Percentiles rank a stretch among this genome's conserved stretches.
phyloP scores from a whole-genome alignment of 768 basidiomycete species.

The Pulveroboletus sp. region DNA sequence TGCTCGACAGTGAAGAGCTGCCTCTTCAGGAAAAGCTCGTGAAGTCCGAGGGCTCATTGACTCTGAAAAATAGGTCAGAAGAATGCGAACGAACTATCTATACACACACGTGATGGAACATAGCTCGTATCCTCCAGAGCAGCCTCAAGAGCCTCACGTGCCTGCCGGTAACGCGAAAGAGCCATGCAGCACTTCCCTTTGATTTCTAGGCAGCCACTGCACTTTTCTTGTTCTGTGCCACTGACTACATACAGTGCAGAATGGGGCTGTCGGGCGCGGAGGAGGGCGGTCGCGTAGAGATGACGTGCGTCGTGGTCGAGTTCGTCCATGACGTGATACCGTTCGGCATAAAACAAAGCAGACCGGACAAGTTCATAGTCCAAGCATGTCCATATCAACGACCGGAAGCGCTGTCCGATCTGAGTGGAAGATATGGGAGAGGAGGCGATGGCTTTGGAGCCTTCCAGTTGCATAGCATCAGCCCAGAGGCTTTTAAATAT shows the following conservation, averaged over 20 bases:
- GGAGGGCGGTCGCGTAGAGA: constrained; percentile 75
- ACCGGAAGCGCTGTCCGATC: constrained; percentile 64
- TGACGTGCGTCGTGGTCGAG: constrained; percentile 77
- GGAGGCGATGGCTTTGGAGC: constrained; percentile 24
- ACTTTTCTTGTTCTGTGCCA: constrained; percentile 53
- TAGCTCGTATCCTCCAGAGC: constrained; percentile 50
- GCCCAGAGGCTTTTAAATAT: constrained; percentile 31
- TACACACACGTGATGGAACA: constrained; percentile 52
- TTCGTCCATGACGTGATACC: constrained; percentile 69
- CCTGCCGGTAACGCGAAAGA: constrained; percentile 73
- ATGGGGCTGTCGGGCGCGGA: constrained; percentile 64
- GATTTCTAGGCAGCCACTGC: constrained; percentile 73
- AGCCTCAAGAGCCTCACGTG: constrained; percentile 64
- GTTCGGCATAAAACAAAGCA: constrained; percentile 86
- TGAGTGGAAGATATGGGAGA: constrained; percentile 46
- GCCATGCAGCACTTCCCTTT: constrained; percentile 70
- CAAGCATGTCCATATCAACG: constrained; percentile 78
- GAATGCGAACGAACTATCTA: background rate
- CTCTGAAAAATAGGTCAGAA: constrained; percentile 34
- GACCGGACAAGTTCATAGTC: constrained; percentile 75
- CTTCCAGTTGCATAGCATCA: constrained; percentile 55
- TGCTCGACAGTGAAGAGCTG: constrained; percentile 69
- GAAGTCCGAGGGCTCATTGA: constrained; percentile 52
- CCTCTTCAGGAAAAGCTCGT: constrained; percentile 63
- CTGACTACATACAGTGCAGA: constrained; percentile 72